Evolutionary conservation across 1,284 basidiomycete species (phyloP), one percentile per base, ranked within the genome.

Genomic region (Baeospora myosura): DNA sequence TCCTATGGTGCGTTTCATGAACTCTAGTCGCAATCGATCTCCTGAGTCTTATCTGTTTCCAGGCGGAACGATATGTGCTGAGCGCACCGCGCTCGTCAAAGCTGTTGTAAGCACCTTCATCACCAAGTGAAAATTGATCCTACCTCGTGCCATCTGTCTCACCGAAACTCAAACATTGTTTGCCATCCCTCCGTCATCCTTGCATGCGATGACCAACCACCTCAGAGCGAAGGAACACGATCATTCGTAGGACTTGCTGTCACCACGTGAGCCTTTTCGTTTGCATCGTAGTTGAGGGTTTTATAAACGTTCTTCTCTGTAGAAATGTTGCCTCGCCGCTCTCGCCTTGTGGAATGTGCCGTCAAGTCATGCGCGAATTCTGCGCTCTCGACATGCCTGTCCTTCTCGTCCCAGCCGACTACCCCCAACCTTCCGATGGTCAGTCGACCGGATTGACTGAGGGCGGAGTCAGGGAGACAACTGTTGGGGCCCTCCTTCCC

Each of bases 311-410:
- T 14, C 11, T 21, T 14, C 22, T 37, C 26, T 8, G 16, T 52
- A 81, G 80, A 11, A 81, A 86, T 53, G 71, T 85, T 16, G 54
- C 65, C 1, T 64, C 66, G 0, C 55, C 76, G 0, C 64, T 78
- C 36, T 78, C 81, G 0, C 83, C 83, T 0, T 91, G 88, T 54
- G 87, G 88, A 12, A 76, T 88, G 49, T 91, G 88, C 54, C 75
- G 87, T 6, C 88, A 90, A 57, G 69, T 88, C 41, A 73, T 90
- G 40, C 73, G 82, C 32, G 87, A 91, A 58, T 90, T 90, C 57
- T 83, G 83, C 53, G 57, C 67, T 7, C 68, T 71, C 12, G 54
- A 70, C 25, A 78, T 79, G 60, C 82, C 83, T 0, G 70, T 89
- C 40, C 65, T 80, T 37, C 73, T 90, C 49, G 68, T 84, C 6